These are phyloP conservation scores for Wallacemonas sp. DNA, from an alignment of 208 protist species.

Conservation along the genomic window DNA sequence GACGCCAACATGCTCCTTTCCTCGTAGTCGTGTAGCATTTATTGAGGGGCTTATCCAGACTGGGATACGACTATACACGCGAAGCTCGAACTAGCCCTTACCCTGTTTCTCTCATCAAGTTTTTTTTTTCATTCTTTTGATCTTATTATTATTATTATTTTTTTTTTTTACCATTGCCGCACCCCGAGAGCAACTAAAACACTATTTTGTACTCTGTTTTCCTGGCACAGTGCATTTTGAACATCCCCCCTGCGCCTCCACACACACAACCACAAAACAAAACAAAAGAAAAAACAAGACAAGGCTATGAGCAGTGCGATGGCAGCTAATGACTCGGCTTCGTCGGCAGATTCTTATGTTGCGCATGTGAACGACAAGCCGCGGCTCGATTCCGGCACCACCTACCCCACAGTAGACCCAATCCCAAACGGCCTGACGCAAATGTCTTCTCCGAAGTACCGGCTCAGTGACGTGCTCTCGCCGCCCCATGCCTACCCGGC, in stretches of 20 bases:
- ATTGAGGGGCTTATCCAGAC: too few relatives aligned
- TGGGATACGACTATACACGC: too few relatives aligned
- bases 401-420: neutral
- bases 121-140: too few relatives aligned
- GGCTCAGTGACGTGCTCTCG: neutral
- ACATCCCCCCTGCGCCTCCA: neutral
- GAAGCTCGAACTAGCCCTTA: too few relatives aligned
- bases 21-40: too few relatives aligned
- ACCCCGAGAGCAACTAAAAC: too few relatives aligned
- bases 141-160: neutral
- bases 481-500: neutral
- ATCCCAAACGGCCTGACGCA: neutral
- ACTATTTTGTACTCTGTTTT: slow-evolving; percentile 10
- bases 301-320: neutral
- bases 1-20: too few relatives aligned
- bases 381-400: neutral
- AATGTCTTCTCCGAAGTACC: neutral
- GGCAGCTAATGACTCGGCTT: slow-evolving; percentile 14
- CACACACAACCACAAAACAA: too few relatives aligned
- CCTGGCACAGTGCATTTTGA: slow-evolving; percentile 8
- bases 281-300: too few relatives aligned
- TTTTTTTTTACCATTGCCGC: slow-evolving; percentile 14
- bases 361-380: slow-evolving; percentile 28
- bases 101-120: too few relatives aligned
- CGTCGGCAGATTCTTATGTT: slow-evolving; percentile 19